Evolutionary conservation across 495 filamentous ascomycete species (phyloP), one percentile per base, ranked within the genome.

Genomic region (Aspergillus biplanus): DNA sequence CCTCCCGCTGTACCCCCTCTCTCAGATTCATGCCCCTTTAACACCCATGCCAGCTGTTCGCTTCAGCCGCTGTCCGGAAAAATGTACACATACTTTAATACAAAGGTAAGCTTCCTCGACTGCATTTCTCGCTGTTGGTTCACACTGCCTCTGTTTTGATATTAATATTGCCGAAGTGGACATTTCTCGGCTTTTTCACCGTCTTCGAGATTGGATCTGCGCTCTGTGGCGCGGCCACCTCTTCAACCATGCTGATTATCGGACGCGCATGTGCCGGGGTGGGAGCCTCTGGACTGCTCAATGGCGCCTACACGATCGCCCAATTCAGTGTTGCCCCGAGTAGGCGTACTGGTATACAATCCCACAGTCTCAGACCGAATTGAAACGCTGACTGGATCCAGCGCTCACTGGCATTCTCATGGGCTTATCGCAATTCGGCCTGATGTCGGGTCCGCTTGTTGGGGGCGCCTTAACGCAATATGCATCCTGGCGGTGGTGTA

Each of bases 221-320:
- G n/a, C 78, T 94, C 62, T 93, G 89, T 69, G 91, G 82, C 32
- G 83, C 85, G 1, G 89, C 92, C 3, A 85, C 87, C 5, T 86
- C 77, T 57, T 90, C 87, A 7, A 77, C 80, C 2, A 82, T 84
- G 16, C 79, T 95, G 33, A 93, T 94, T 65, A 69, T 92, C 57
- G 91, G 92, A 6, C 85, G 92, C 33, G 90, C 92, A 21, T 77
- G 93, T 47, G 87, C 90, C 33, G 91, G 91, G 12, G 69, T 92
- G 32, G 91, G 91, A 4, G 80, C 62, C 0, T 66, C 71, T n/a
- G 71, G 75, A 31, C 33, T 73, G 6, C 56, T 67, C 8, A 64
- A 44, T 42, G 61, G 56, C 8, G 46, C 55, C 8, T 58, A 56
- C 31, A 63, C 53, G 31, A 63, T 63, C 18, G 27, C 57, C 1